Evolutionary conservation across 2,329 filamentous ascomycete species (phyloP).

Genomic region (Pseudogymnoascus sp.): DNA sequence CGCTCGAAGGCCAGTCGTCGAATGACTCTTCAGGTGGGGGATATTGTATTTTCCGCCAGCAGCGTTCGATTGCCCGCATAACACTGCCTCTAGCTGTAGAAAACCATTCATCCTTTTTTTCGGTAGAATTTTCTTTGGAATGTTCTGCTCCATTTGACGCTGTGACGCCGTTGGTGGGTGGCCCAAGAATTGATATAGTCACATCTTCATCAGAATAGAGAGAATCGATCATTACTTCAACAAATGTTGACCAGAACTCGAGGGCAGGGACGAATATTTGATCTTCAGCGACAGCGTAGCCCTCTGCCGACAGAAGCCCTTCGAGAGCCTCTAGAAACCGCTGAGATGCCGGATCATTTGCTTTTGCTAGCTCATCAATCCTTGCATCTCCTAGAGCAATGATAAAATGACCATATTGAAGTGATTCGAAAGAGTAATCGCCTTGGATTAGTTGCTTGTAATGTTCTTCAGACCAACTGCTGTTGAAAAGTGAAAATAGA

Average conservation of each 20-base stretch:
- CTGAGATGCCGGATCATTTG: slow-evolving; percentile 38
- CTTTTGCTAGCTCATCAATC: slow-evolving; percentile 49
- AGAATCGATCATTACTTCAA: slow-evolving; percentile 57
- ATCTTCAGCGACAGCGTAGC: slow-evolving; percentile 63
- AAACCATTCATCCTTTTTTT: slow-evolving; percentile 43
- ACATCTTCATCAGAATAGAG: slow-evolving; percentile 41
- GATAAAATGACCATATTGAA: slow-evolving; percentile 59
- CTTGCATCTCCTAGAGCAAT: slow-evolving; percentile 62
- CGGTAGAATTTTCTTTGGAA: slow-evolving; percentile 17
- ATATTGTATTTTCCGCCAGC: slow-evolving; percentile 62
- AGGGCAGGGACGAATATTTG: slow-evolving; percentile 65
- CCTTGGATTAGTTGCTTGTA: slow-evolving; percentile 49
- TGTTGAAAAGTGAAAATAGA: slow-evolving; percentile 52
- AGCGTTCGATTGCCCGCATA: slow-evolving; percentile 55
- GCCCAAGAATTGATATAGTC: not conserved
- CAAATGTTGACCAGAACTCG: slow-evolving; percentile 74
- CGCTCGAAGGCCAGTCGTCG: slow-evolving; percentile 60
- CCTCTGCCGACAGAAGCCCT: slow-evolving; percentile 56
- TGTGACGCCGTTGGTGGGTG: not conserved
- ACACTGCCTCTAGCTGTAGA: slow-evolving; percentile 49
- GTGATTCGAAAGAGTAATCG: slow-evolving; percentile 54
- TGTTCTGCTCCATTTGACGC: slow-evolving; percentile 2
- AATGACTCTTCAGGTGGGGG: slow-evolving; percentile 48
- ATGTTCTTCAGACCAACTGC: slow-evolving; percentile 47
- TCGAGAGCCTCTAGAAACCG: slow-evolving; percentile 51